Evolutionary conservation across 768 basidiomycete species (phyloP).

Genomic region (Suillus placidus): DNA sequence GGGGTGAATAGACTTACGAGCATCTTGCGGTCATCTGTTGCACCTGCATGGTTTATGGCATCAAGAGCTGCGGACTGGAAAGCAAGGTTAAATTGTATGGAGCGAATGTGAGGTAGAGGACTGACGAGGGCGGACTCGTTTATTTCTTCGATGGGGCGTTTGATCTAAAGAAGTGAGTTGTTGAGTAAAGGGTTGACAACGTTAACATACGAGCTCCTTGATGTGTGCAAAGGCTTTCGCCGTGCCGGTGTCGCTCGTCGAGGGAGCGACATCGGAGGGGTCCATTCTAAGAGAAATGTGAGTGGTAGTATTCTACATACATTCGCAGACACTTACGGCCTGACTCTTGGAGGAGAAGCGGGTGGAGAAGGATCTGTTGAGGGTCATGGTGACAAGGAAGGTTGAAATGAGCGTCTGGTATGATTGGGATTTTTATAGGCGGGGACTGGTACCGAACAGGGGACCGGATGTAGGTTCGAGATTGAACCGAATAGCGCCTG

Average conservation of each 20-base stretch:
- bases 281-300: constrained; percentile 8
- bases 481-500: background rate
- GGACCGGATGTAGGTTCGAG: background rate
- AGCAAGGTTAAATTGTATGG: background rate
- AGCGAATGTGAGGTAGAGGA: background rate
- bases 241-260: constrained; percentile 20
- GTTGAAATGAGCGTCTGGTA: background rate
- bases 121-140: constrained; percentile 32
- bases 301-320: background rate
- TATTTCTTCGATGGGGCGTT: constrained; percentile 33
- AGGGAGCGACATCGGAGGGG: constrained; percentile 13
- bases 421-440: constrained; percentile 30
- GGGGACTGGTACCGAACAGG: constrained; percentile 21
- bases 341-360: constrained; percentile 33
- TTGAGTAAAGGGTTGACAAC: background rate
- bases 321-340: constrained; percentile 13
- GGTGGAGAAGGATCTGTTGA: constrained; percentile 32
- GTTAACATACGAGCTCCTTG: constrained; percentile 32
- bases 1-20: constrained; percentile 46
- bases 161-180: constrained; percentile 23
- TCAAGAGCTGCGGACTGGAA: constrained; percentile 64
- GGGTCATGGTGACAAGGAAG: constrained; percentile 23
- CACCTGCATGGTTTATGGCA: constrained; percentile 55
- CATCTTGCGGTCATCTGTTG: constrained; percentile 78
- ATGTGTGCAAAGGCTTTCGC: constrained; percentile 29